phyloP scores from a whole-genome alignment of 495 filamentous ascomycete species.

The Aspergillus ostianus region DNA sequence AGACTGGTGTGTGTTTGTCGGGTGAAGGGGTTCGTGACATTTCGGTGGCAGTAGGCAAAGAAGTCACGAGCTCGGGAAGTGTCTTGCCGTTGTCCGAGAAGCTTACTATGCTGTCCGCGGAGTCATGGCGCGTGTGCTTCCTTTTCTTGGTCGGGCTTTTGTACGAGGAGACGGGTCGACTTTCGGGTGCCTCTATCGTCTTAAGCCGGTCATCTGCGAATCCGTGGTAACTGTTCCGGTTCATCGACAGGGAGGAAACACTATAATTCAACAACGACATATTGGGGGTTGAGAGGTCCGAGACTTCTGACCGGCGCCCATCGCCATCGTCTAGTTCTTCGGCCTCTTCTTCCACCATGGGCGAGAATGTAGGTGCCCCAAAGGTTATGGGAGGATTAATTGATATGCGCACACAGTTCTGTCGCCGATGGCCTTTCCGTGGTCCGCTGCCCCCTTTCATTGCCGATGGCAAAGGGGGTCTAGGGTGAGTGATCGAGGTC shows the following conservation, averaged over 20 bases:
- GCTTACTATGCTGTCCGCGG: conserved; percentile 8
- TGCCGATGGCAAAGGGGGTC: conserved; percentile 34
- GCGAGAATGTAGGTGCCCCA: conserved; percentile 33
- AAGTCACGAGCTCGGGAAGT: conserved; percentile 31
- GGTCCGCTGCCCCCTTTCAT: conserved; percentile 36
- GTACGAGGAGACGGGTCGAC: conserved; percentile 16
- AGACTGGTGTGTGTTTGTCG: conserved; percentile 26
- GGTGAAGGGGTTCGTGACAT: conserved; percentile 39
- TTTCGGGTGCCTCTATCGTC: conserved; percentile 17
- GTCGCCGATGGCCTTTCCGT: conserved; percentile 45
- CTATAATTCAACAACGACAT: conserved; percentile 20
- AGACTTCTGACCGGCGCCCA: conserved; percentile 14
- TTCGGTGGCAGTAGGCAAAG: conserved; percentile 21
- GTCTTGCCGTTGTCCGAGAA: conserved; percentile 15
- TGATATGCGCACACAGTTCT: conserved; percentile 51
- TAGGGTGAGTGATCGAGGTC: conserved; percentile 20
- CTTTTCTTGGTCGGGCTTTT: conserved; percentile 27
- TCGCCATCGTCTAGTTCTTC: conserved; percentile 37
- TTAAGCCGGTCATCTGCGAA: conserved; percentile 7
- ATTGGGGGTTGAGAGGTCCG: conserved; percentile 19
- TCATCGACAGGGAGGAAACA: conserved; percentile 20
- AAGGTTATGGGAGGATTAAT: conserved; percentile 44
- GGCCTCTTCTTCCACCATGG: conserved; percentile 40
- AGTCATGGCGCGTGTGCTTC: conserved; percentile 18
- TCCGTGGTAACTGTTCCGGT: conserved; percentile 18